These are phyloP conservation scores for Mucor indicus DNA, from an alignment of 371 early-diverging fungal species.

Conservation along the genomic window DNA sequence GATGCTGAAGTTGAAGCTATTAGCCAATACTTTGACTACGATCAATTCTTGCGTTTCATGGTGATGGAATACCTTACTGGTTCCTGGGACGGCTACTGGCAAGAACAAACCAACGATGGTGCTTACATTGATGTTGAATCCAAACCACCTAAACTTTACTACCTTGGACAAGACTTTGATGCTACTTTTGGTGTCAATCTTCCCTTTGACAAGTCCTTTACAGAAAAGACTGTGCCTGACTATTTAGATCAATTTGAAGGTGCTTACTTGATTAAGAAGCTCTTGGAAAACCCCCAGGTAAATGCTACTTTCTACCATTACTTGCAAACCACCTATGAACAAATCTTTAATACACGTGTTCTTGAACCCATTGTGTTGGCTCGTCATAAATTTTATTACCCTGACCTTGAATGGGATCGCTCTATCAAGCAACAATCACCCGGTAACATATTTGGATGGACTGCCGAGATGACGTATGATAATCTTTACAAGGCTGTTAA, in stretches of 20 bases:
- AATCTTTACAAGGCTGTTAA: constrained; percentile 40
- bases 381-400: constrained; percentile 48
- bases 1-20: constrained; percentile 38
- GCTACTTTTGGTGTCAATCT: constrained; percentile 60
- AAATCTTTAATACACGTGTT: constrained; percentile 49
- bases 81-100: constrained; percentile 61
- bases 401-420: constrained; percentile 57
- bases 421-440: constrained; percentile 52
- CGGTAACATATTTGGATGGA: constrained; percentile 54
- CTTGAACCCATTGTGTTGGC: constrained; percentile 39
- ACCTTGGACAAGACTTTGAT: constrained; percentile 54
- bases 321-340: constrained; percentile 36
- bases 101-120: constrained; percentile 52
- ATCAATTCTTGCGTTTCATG: constrained; percentile 54
- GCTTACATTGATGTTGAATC: constrained; percentile 48
- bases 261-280: constrained; percentile 48
- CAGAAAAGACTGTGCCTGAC: constrained; percentile 32
- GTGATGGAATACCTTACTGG: constrained; percentile 56
- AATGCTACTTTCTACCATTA: constrained; percentile 42
- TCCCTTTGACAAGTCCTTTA: constrained; percentile 23
- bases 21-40: constrained; percentile 38
- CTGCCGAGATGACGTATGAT: constrained; percentile 32
- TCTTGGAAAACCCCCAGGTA: constrained; percentile 39
- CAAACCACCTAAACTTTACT: constrained; percentile 34
- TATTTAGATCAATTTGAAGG: constrained; percentile 33